These are phyloP conservation scores for Talaromyces pinophilus DNA, from an alignment of 2,329 filamentous ascomycete species.

Conservation along the genomic window DNA sequence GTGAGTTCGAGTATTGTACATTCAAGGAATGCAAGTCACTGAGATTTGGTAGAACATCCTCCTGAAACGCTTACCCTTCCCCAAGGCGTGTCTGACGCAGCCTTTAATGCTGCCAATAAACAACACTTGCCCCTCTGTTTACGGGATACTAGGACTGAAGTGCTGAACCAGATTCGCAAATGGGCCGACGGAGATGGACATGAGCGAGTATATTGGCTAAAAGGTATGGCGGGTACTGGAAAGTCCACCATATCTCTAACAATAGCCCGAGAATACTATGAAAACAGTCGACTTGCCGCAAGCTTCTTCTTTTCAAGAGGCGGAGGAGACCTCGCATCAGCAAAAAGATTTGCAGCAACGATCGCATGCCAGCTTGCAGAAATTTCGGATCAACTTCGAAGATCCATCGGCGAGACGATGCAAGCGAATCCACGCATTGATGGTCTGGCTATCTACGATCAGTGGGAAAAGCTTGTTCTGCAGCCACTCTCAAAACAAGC, in stretches of 20 bases:
- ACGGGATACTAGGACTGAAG: constrained; percentile 28
- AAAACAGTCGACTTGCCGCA: constrained; percentile 25
- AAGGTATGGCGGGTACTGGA: constrained; percentile 1
- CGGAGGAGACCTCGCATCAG: constrained; percentile 26
- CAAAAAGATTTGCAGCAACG: constrained; percentile 31
- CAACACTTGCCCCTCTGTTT: constrained; percentile 31
- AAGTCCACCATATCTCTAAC: constrained; percentile 26
- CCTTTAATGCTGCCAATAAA: constrained; percentile 27
- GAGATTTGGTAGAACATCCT: background rate
- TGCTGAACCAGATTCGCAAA: constrained; percentile 28
- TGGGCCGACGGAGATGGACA: constrained; percentile 26
- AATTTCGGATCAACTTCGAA: background rate
- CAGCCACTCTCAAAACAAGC: background rate
- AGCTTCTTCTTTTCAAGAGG: constrained; percentile 29
- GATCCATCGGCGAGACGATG: background rate
- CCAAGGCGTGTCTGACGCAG: constrained; percentile 17
- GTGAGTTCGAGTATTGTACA: background rate
- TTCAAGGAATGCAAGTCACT: background rate
- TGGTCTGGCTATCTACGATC: background rate
- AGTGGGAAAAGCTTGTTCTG: background rate
- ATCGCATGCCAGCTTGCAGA: constrained; percentile 29
- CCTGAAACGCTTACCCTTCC: background rate
- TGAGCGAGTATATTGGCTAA: constrained; percentile 23
- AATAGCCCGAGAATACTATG: constrained; percentile 19
- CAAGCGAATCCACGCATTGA: background rate